Evolutionary conservation across 345 rosid species (phyloP).

Genomic region (Bruguiera gymnorhiza): DNA sequence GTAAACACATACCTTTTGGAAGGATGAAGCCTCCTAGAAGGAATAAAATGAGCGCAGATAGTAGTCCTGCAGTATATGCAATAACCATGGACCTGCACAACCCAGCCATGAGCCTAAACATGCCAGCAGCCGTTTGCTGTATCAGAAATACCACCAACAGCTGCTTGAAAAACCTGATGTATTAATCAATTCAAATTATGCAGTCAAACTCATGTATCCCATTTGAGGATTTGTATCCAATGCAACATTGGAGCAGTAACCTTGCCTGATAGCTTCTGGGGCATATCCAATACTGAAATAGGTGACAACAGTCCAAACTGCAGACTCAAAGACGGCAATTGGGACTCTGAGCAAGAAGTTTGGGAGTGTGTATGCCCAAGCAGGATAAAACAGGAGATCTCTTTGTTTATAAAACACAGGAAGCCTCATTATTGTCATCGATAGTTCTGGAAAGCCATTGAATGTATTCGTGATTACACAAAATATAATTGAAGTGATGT

Average conservation of each 20-base stretch:
- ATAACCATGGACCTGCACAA: slow-evolving; percentile 73
- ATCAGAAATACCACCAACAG: slow-evolving; percentile 54
- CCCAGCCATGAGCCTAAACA: slow-evolving; percentile 65
- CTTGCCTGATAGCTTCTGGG: slow-evolving; percentile 69
- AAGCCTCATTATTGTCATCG: slow-evolving; percentile 63
- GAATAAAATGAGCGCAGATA: slow-evolving; percentile 66
- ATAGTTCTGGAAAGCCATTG: slow-evolving; percentile 83
- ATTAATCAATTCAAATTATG: not conserved
- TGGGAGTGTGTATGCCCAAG: slow-evolving; percentile 81
- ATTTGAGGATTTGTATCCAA: not conserved
- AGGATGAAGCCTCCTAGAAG: slow-evolving; percentile 83
- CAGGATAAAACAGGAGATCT: slow-evolving; percentile 80
- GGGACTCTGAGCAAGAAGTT: slow-evolving; percentile 64
- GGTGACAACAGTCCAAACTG: slow-evolving; percentile 57
- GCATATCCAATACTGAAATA: slow-evolving; percentile 70
- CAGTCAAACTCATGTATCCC: not conserved
- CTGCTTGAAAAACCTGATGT: slow-evolving; percentile 77
- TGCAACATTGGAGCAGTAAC: too few species aligned
- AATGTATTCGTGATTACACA: slow-evolving; percentile 71
- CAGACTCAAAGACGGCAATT: slow-evolving; percentile 65
- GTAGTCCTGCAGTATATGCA: slow-evolving; percentile 74
- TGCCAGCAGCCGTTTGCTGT: slow-evolving; percentile 87
- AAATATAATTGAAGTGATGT: slow-evolving; percentile 50
- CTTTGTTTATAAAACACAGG: slow-evolving; percentile 94
- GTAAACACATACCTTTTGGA: slow-evolving; percentile 49